These are phyloP conservation scores for Backusella macrospora DNA, from an alignment of 192 early-diverging fungal genomes.

Conservation along the genomic window DNA sequence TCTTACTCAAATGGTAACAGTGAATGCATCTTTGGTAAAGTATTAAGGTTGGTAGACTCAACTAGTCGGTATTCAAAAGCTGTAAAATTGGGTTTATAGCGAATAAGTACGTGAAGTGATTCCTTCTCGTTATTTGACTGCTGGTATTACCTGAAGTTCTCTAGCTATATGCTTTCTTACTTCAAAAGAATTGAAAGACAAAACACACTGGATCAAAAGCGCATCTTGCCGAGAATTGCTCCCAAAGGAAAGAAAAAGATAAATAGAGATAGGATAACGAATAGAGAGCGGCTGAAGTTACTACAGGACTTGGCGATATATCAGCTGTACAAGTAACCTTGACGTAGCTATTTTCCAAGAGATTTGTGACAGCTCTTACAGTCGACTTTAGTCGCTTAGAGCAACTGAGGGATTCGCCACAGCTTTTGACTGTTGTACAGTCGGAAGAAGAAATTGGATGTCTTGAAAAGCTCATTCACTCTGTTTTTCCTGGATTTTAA, in stretches of 20 bases:
- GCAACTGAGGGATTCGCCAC: conserved; percentile 31
- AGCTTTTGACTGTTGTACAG: conserved; percentile 22
- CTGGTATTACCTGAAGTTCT: conserved; percentile 38
- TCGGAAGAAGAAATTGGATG: conserved; percentile 28
- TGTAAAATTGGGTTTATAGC: conserved; percentile 44
- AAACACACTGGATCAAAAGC: not conserved
- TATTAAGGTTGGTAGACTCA: conserved; percentile 44
- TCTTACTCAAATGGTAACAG: conserved; percentile 41
- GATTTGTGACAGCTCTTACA: conserved; percentile 26
- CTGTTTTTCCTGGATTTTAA: conserved; percentile 8
- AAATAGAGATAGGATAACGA: conserved; percentile 18
- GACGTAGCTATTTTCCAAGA: conserved; percentile 33
- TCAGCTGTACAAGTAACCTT: conserved; percentile 30
- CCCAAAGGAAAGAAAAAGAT: not conserved
- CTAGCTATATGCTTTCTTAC: conserved; percentile 37
- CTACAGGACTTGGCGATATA: conserved; percentile 20
- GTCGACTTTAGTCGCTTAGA: conserved; percentile 30
- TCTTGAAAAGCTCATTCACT: conserved; percentile 22
- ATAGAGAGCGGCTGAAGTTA: conserved; percentile 33
- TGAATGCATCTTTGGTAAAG: conserved; percentile 42
- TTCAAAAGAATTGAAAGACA: conserved; percentile 28
- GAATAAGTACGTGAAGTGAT: conserved; percentile 49
- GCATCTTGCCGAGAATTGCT: not conserved
- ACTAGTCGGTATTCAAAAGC: conserved; percentile 32
- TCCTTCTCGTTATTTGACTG: conserved; percentile 34